Evolutionary conservation across 1,139 yeast genomes (phyloP), one percentile per base, ranked within the genome.

Genomic region (Arxiozyma heterogenica): DNA sequence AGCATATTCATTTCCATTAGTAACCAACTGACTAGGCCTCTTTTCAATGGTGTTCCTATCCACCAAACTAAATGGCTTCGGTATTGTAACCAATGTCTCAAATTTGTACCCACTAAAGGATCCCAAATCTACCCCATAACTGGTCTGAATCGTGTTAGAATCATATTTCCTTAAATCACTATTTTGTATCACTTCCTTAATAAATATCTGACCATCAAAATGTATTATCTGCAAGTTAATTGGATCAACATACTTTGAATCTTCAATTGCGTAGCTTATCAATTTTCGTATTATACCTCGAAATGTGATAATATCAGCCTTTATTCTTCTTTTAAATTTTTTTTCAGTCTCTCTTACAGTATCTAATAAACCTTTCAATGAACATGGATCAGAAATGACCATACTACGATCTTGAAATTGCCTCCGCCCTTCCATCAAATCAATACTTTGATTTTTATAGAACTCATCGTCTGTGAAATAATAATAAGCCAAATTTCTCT

Each of bases 181-280:
- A 48, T 61, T 53, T 4, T 63, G 57, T 38, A 73, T 75, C 61
- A 85, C 86, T 51, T 78, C 78, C 61, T 84, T 86, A 49, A 93
- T 82, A 67, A 91, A 88, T 17, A 91, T 70, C 63, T 89, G 96
- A 0, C 91, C 95, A 67, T 93, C 97, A 68, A 79, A 89, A 41
- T 73, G 73, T 8, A 76, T 78, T 8, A 87, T 71, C 58, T 87
- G 81, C 51, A 86, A 71, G 58, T 80, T 81, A 21, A 89, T 68
- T n/a, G 78, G 76, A 54, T 85, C 47, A 15, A 17, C 61, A 48
- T 53, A 64, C 21, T 57, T 56, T 1, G 63, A 55, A 48, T 56
- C 57, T 49, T 66, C 69, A 56, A 66, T 63, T 15, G 68, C 67
- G 15, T 48, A 34, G 23, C 59, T 54, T 18, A 62, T 58, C 8